Percentiles rank a stretch among this genome's conserved stretches.
These are phyloP conservation scores for Ophiostoma ulmi DNA, from an alignment of 2,329 filamentous ascomycete species.

Conservation along the genomic window DNA sequence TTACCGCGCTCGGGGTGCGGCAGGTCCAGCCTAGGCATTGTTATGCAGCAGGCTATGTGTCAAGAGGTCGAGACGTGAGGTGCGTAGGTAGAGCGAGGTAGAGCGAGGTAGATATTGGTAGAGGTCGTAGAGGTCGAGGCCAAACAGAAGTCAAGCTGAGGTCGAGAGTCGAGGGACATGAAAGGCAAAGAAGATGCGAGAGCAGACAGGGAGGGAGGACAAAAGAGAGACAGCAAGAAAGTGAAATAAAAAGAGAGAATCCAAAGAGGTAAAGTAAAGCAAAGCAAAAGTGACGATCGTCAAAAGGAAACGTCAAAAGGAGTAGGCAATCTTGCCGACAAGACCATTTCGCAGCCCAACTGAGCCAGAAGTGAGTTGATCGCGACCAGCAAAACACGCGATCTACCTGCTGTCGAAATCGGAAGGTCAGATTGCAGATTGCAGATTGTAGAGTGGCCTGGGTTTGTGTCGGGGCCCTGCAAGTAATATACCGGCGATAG, in stretches of 20 bases:
- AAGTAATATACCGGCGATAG: background rate
- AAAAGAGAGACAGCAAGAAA: background rate
- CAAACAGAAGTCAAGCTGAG: background rate
- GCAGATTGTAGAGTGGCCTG: background rate
- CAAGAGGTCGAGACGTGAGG: background rate
- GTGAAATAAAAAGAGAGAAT: background rate
- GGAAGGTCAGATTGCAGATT: background rate
- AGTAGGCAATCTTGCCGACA: constrained; percentile 4
- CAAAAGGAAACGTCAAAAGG: background rate
- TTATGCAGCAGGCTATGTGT: constrained; percentile 15
- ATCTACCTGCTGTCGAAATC: constrained; percentile 17
- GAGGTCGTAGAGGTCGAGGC: background rate
- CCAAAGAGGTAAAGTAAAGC: background rate
- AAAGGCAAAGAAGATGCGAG: background rate
- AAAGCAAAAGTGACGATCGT: background rate
- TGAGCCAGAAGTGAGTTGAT: constrained; percentile 19
- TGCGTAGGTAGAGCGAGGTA: background rate
- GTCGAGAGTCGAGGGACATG: background rate
- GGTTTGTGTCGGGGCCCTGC: background rate
- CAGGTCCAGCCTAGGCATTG: constrained; percentile 23
- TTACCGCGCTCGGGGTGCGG: constrained; percentile 24
- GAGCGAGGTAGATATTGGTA: background rate
- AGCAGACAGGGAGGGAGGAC: background rate
- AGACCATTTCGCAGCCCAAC: constrained; percentile 13
- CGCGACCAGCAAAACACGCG: constrained; percentile 22